phyloP scores from a whole-genome alignment of 192 early-diverging fungal species.

The Rhizophagus prolifer region DNA sequence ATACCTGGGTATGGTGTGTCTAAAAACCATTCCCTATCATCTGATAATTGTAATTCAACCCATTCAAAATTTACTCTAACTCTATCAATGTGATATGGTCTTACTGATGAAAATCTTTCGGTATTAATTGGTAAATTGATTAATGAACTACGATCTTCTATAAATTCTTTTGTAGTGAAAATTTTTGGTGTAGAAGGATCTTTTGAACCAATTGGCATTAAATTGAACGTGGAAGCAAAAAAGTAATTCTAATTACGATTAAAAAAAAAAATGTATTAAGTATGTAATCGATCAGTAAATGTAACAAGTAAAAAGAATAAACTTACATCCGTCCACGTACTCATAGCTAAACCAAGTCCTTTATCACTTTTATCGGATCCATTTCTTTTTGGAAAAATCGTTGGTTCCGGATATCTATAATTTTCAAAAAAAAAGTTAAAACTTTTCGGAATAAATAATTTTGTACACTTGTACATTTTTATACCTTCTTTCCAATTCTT shows the following conservation, averaged over 20 bases:
- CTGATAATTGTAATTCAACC: slow-evolving; percentile 30
- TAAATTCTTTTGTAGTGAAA: slow-evolving; percentile 28
- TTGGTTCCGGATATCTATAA: slow-evolving; percentile 24
- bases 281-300: too few species aligned
- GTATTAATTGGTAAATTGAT: slow-evolving; percentile 21
- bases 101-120: slow-evolving; percentile 11
- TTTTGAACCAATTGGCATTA: neutral
- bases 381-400: slow-evolving; percentile 24
- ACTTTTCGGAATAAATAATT: neutral
- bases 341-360: slow-evolving; percentile 24
- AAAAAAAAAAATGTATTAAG: neutral
- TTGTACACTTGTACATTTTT: neutral
- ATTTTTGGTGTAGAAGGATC: slow-evolving; percentile 24
- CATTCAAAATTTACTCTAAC: slow-evolving; percentile 31
- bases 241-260: neutral
- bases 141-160: slow-evolving; percentile 34
- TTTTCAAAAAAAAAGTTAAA: neutral
- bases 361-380: slow-evolving; percentile 26
- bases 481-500: slow-evolving; percentile 42
- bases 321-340: slow-evolving; percentile 38
- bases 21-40: slow-evolving; percentile 36
- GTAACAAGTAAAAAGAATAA: neutral
- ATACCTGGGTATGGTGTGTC: slow-evolving; percentile 28
- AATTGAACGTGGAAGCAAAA: neutral
- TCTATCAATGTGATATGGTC: slow-evolving; percentile 32